These are phyloP conservation scores for Neurospora sp. DNA, from an alignment of 495 filamentous ascomycete genomes.

Conservation along the genomic window DNA sequence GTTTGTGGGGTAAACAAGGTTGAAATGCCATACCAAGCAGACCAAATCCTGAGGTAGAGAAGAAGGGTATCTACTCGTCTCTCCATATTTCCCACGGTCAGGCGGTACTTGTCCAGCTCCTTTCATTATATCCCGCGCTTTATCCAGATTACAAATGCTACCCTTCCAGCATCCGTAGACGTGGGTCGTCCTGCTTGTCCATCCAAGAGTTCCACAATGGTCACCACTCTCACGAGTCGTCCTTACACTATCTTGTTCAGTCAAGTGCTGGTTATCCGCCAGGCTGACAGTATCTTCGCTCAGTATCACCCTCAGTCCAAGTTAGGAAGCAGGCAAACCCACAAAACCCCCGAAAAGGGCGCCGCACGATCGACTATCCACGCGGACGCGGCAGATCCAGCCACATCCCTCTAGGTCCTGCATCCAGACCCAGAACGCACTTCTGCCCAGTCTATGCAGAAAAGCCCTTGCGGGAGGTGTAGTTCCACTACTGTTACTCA, in stretches of 20 bases:
- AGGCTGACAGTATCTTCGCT: slow-evolving; percentile 19
- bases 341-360: slow-evolving; percentile 12
- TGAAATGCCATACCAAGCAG: not conserved
- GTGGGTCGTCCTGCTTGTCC: slow-evolving; percentile 1
- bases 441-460: slow-evolving; percentile 4
- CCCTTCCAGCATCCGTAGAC: slow-evolving; percentile 8
- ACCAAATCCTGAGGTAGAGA: not conserved
- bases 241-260: slow-evolving; percentile 5
- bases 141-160: slow-evolving; percentile 27
- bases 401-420: slow-evolving; percentile 3
- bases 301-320: slow-evolving; percentile 3
- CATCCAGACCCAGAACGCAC: not conserved
- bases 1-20: slow-evolving; percentile 24
- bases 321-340: slow-evolving; percentile 15
- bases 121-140: slow-evolving; percentile 15
- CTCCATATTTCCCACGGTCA: not conserved
- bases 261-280: slow-evolving; percentile 17
- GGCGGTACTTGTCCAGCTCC: slow-evolving; percentile 1
- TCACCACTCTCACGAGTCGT: slow-evolving; percentile 2
- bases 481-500: slow-evolving; percentile 2
- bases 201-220: slow-evolving; percentile 6
- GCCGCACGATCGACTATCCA: not conserved
- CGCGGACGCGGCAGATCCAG: not conserved
- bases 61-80: not conserved
- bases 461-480: slow-evolving; percentile 8